Evolutionary conservation across 129 eudicot genomes (phyloP).

Genomic region (Escallonia herrerae): DNA sequence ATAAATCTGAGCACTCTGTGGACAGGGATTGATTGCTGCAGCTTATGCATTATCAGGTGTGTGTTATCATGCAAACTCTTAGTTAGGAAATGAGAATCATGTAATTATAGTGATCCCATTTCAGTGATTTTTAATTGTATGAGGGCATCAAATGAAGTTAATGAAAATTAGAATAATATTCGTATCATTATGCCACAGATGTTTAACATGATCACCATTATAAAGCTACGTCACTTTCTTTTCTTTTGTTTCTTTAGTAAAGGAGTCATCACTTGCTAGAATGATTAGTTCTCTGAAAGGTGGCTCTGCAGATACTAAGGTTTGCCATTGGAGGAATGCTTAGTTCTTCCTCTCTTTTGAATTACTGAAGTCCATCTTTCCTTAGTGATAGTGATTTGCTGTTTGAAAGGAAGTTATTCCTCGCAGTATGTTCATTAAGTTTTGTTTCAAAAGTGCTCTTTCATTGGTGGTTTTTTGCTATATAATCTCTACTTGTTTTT

Average conservation of each 20-base stretch:
- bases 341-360: too few relatives aligned
- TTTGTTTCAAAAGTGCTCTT: too few relatives aligned
- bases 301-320: too few relatives aligned
- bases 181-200: neutral
- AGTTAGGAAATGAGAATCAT: neutral
- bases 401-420: too few relatives aligned
- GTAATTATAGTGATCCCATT: neutral
- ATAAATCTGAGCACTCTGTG: slow-evolving; percentile 14
- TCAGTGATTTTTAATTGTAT: neutral
- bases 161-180: neutral
- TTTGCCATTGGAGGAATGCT: too few relatives aligned
- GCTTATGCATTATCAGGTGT: slow-evolving; percentile 68
- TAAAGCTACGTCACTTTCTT: neutral
- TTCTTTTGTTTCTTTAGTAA: neutral
- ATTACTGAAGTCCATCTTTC: too few relatives aligned
- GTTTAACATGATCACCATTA: neutral
- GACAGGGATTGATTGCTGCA: slow-evolving; percentile 70
- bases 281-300: too few relatives aligned
- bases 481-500: too few relatives aligned
- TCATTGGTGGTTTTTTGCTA: too few relatives aligned
- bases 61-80: slow-evolving; percentile 4
- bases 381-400: too few relatives aligned
- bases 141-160: neutral
- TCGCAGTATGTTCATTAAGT: too few relatives aligned
- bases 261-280: neutral